Evolutionary conservation across 352 stramenopile species (phyloP), one percentile per base, ranked within the genome.

Genomic region (Phytophthora multivora): DNA sequence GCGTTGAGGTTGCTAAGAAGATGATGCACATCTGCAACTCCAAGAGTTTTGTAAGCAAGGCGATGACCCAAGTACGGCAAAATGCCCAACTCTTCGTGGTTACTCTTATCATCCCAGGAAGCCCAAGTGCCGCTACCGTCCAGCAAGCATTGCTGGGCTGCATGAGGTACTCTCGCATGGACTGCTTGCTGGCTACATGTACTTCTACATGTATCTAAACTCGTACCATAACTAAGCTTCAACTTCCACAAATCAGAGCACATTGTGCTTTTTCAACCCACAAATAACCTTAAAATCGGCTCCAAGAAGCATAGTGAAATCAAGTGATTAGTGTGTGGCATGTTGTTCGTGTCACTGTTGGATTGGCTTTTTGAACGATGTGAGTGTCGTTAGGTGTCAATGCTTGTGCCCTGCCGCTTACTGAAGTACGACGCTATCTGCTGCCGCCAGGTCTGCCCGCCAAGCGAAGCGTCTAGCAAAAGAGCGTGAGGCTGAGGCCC

Each of bases 91-190:
- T 94, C 19, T 90, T 94, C 25, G 71, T 86, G 8, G 77, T 91
- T 21, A 91, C 82, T 6, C 72, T 92, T 23, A 73, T 94, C 13
- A 83, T 94, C 7, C 81, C 83, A 3, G 86, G 86, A 3, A 71
- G 69, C 6, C 83, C 81, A 2, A 45, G 90, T 4, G 75, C 92
- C 12, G 78, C 79, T 3, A 85, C 74, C 25, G 81, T 89, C 7
- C 83, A 94, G 59, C 90, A 96, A 47, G 66, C 77, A 21, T 63
- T 96, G 35, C 66, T 96, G 16, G 72, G 80, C 39, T 91, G 84
- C 48, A 82, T 94, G 26, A 69, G 88, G 60, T 91, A 93, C 61
- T 77, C 92, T 19, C 78, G 72, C 41, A 75, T 93, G 36, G 82
- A 94, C 28, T 46, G 88, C 25, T 54, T 56, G 30, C 53, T 79